These are phyloP conservation scores for Fusarium chlamydosporum DNA, from an alignment of 2,329 filamentous ascomycete genomes.

Conservation along the genomic window DNA sequence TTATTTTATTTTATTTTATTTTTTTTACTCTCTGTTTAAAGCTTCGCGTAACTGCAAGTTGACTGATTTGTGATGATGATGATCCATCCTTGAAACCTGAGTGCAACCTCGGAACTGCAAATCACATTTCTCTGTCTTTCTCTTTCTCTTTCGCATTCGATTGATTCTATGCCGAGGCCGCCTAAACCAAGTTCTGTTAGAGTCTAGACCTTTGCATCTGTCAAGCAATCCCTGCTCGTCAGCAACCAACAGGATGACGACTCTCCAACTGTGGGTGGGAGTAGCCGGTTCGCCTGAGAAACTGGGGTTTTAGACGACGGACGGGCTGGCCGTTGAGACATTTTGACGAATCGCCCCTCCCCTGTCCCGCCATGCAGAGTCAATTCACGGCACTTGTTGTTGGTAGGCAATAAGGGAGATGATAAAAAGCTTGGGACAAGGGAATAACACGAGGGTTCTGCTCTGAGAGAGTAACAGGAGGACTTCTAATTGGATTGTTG, in stretches of 20 bases:
- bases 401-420: not conserved
- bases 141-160: slow-evolving; percentile 1
- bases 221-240: slow-evolving; percentile 26
- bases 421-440: too few species aligned
- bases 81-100: slow-evolving; percentile 10
- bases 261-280: slow-evolving; percentile 1
- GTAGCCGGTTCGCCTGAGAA: slow-evolving; percentile 31
- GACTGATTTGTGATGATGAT: too few species aligned
- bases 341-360: not conserved
- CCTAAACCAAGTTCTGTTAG: slow-evolving; percentile 15
- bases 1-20: too few species aligned
- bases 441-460: not conserved
- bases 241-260: slow-evolving; percentile 23
- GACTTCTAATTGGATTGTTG: slow-evolving; percentile 1
- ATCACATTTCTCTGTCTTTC: slow-evolving; percentile 1
- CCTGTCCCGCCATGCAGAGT: slow-evolving; percentile 20
- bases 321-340: slow-evolving; percentile 20
- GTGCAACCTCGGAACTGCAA: slow-evolving; percentile 28
- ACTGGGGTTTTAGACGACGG: slow-evolving; percentile 26
- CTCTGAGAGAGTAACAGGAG: not conserved
- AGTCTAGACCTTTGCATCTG: slow-evolving; percentile 28
- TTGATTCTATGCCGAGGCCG: slow-evolving; percentile 10
- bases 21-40: too few species aligned
- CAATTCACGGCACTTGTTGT: slow-evolving; percentile 36
- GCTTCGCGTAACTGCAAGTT: too few species aligned